A percentile compares a stretch with the other conserved stretches of the same genome.
Evolutionary conservation across 1,139 yeast species (phyloP).

Genomic region (Hansenula anomala): DNA sequence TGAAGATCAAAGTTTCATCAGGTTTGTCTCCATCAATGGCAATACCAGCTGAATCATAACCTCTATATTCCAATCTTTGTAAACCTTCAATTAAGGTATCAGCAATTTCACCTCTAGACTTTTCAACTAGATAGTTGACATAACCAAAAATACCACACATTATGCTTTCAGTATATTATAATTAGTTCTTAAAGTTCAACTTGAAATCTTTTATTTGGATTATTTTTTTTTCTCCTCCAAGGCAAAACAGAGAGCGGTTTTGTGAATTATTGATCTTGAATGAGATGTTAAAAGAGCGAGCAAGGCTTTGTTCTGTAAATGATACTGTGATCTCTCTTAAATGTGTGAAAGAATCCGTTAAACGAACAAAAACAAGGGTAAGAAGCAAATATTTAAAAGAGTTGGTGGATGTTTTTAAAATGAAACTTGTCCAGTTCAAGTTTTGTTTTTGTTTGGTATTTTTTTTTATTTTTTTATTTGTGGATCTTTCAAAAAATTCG

Average conservation of each 20-base stretch:
- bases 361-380: too few species aligned
- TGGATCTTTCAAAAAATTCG: too few species aligned
- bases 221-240: too few species aligned
- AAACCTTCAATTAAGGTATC: constrained; percentile 89
- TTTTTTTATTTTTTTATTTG: constrained; percentile 1
- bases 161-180: neutral
- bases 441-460: neutral
- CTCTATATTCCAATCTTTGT: constrained; percentile 92
- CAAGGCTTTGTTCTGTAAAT: too few species aligned
- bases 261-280: too few species aligned
- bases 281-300: too few species aligned
- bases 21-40: constrained; percentile 86
- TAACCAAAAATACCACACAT: constrained; percentile 97
- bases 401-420: neutral
- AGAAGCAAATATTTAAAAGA: neutral
- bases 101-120: constrained; percentile 86
- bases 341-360: too few species aligned
- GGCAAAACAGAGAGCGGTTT: too few species aligned
- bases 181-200: too few species aligned
- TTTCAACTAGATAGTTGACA: constrained; percentile 91
- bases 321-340: too few species aligned
- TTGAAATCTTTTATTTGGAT: neutral
- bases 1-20: constrained; percentile 63
- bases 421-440: constrained; percentile 1
- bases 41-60: constrained; percentile 95